Base-by-base conservation (phyloP, 257 asterid species). In the Solanum pimpinellifolium region DNA sequence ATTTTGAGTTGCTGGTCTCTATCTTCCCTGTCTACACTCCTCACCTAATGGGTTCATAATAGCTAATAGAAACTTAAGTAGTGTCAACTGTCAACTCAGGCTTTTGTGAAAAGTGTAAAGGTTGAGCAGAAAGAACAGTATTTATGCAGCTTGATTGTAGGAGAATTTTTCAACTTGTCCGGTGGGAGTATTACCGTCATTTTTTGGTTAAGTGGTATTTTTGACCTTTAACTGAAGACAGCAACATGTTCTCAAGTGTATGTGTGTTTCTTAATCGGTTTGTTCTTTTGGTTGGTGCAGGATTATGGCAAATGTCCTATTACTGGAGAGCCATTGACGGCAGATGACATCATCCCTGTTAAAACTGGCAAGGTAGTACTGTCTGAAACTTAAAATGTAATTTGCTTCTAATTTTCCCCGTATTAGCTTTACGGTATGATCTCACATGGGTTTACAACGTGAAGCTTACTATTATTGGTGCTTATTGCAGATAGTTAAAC, bases 261-360 rank as follows among this genome's bases (percentile, higher is more conserved):
- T 23, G 12, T 35, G 20, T 11, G 37, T 65, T 65, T 56, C 60
- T 84, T 84, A 37, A 21, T 37, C 1, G 42, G 11, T 37, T 74
- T 37, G 81, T 21, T 21, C 56, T 39, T 68, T 76, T 87, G 15
- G 4, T 89, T 74, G 88, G 59, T 16, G 70, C 89, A 97, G 99
- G 99, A 97, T 89, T 92, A 86, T 88, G 99, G 99, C n/a, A 97
- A 97, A 90, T 97, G 99, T 88, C 99, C 99, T 49, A 92, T 97
- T 88, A 97, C 99, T 35, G 98, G 98, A 46, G 99, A 96, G 88
- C 94, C 98, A 83, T 88, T 97, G 89, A 91, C 98, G 11, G 75
- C 91, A 94, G 98, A 96, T 77, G 99, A 97, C 85, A 89, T 95
- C 85, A 95, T 95, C 86, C 97, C 98, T 82, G 88, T 97, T 80